These are phyloP conservation scores for Diacronema lutheri DNA, from an alignment of 78 protist species.

Conservation along the genomic window DNA sequence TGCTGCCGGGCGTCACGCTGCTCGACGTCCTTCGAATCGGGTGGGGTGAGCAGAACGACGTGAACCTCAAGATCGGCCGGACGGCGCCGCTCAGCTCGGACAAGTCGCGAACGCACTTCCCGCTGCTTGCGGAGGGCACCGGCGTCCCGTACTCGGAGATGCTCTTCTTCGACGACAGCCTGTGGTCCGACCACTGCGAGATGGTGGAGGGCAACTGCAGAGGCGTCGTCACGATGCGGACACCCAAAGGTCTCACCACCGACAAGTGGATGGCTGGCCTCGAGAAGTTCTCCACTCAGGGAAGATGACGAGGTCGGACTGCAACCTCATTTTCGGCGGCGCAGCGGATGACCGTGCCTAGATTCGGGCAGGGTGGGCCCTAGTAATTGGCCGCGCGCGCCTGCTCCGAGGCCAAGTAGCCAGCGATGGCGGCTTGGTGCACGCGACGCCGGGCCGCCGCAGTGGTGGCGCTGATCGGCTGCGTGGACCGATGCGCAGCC, in stretches of 20 bases:
- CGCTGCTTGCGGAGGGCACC: not conserved
- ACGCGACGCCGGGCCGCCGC: too few relatives aligned
- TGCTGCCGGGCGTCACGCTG: constrained; percentile 12
- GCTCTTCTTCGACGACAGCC: constrained; percentile 52
- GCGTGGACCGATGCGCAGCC: too few relatives aligned
- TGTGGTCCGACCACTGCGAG: constrained; percentile 34
- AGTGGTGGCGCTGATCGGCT: too few relatives aligned
- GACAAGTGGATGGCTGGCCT: not conserved
- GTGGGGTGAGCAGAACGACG: not conserved
- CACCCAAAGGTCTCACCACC: not conserved
- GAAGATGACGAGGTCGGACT: too few relatives aligned
- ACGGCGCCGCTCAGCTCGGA: not conserved
- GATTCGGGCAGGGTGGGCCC: too few relatives aligned
- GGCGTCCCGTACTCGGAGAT: constrained; percentile 32
- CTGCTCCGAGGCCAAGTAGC: too few relatives aligned
- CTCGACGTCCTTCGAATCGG: not conserved
- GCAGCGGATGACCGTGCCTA: too few relatives aligned
- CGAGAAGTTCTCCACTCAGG: too few relatives aligned
- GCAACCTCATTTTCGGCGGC: too few relatives aligned
- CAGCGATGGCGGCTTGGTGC: too few relatives aligned
- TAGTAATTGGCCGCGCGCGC: too few relatives aligned
- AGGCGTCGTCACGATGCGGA: constrained; percentile 5
- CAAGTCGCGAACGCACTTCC: constrained; percentile 31
- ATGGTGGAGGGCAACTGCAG: not conserved
- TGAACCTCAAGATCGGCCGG: constrained; percentile 6